phyloP scores from a whole-genome alignment of 805 yeast genomes.

The Saturnispora hagleri region DNA sequence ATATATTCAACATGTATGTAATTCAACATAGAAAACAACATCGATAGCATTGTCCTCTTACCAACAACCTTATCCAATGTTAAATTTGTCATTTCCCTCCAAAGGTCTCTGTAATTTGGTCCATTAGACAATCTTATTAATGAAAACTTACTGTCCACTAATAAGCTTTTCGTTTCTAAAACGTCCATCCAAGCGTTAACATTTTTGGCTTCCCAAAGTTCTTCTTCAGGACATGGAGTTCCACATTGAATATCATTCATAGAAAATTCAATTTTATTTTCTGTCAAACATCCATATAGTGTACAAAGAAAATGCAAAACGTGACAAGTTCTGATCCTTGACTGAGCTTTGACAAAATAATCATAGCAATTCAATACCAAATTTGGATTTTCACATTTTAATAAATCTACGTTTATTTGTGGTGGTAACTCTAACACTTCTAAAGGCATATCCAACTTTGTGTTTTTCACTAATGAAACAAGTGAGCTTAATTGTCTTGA shows the following conservation, averaged over 20 bases:
- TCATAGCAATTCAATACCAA: constrained; percentile 36
- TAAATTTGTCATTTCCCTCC: constrained; percentile 39
- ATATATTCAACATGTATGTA: constrained; percentile 45
- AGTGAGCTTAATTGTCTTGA: constrained; percentile 45
- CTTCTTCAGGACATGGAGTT: constrained; percentile 50
- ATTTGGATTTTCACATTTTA: constrained; percentile 10
- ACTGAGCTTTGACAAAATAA: constrained; percentile 46
- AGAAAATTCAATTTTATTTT: constrained; percentile 32
- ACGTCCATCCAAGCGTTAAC: constrained; percentile 42
- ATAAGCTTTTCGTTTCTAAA: constrained; percentile 29
- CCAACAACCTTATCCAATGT: constrained; percentile 33
- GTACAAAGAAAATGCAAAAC: constrained; percentile 42
- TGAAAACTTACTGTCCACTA: constrained; percentile 43
- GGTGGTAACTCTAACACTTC: constrained; percentile 40
- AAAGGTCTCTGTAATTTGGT: constrained; percentile 41
- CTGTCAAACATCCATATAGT: constrained; percentile 37
- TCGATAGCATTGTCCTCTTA: constrained; percentile 41
- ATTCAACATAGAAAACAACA: constrained; percentile 61
- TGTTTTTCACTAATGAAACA: constrained; percentile 45
- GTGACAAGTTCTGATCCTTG: constrained; percentile 46
- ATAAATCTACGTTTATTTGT: constrained; percentile 19
- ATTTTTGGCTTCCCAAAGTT: constrained; percentile 47
- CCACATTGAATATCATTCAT: constrained; percentile 50
- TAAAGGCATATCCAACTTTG: constrained; percentile 42
- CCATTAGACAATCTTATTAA: constrained; percentile 51